Base-by-base conservation (phyloP, 2,329 filamentous ascomycete genomes). In the Nemania sp. region DNA sequence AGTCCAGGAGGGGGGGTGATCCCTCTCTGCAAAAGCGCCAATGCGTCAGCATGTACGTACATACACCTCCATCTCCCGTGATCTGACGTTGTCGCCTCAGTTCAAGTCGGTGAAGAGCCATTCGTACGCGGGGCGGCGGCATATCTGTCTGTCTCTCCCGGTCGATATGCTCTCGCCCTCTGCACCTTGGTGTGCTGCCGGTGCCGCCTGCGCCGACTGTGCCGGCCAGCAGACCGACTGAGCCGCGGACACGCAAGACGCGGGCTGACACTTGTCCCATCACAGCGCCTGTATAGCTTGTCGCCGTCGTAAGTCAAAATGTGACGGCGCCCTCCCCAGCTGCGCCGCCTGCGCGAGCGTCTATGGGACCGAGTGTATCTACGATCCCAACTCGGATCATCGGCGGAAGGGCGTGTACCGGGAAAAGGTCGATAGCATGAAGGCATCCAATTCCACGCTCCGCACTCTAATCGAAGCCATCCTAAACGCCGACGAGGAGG, bases 331-430 rank as follows among this genome's bases (percentile, higher is more conserved):
- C 57, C 82, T 90, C 5, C 94, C 94, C 5, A 93, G 91, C 69
- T 98, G 95, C 74, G 94, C 94, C 7, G 94, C 95, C n/a, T 99
- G 95, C 77, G 87, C 91, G 64, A 96, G 92, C 68, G 94, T 98
- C 56, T 98, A 99, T 73, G 86, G 87, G 63, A 95, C 91, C 62
- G 87, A 90, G 78, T 97, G 95, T 75, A 83, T 97, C 66, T 98
- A 98, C 80, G 94, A 98, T 73, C 94, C 93, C 3, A 96, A 93
- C 73, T 97, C 93, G 60, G 95, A 99, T 75, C 93, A 97, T 75
- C 90, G 95, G 51, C 89, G 95, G 52, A 98, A 98, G 75, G 95
- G 95, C 62, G 95, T 98, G 50, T 98, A 98, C 76, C 93, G 94
- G 72, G 92, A 97, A 76, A 95, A 97, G 75, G 87, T 90, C 21